These are phyloP conservation scores for Solanum lycopersicoides DNA, from an alignment of 257 asterid genomes.

Conservation along the genomic window DNA sequence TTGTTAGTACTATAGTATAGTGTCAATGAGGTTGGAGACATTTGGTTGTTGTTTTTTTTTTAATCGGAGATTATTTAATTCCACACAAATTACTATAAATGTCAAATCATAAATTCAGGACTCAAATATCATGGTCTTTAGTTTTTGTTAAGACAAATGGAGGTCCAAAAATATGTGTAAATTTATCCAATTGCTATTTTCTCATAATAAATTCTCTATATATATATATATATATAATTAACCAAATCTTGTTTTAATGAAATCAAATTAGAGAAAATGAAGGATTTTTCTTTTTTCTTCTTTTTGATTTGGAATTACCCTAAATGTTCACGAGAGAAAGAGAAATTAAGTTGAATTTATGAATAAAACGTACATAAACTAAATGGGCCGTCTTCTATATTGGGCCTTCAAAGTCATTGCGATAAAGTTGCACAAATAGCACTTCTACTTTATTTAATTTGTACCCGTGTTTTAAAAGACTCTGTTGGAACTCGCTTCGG, in stretches of 20 bases:
- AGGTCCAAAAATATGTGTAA: too few relatives aligned
- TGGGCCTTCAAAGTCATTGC: background rate
- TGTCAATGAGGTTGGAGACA: background rate
- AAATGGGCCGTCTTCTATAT: background rate
- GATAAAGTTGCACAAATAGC: background rate
- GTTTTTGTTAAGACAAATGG: too few relatives aligned
- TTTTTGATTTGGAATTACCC: too few relatives aligned
- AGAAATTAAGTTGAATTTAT: background rate
- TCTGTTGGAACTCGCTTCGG: too few relatives aligned
- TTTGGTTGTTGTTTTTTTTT: background rate
- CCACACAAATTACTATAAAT: background rate
- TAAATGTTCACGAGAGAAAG: too few relatives aligned
- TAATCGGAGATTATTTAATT: background rate
- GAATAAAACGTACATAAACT: background rate
- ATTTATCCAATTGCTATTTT: background rate
- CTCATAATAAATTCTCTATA: background rate
- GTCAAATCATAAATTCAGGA: background rate
- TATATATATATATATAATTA: too few relatives aligned
- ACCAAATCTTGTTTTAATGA: too few relatives aligned
- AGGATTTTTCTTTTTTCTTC: too few relatives aligned
- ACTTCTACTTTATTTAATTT: too few relatives aligned
- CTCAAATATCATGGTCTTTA: too few relatives aligned
- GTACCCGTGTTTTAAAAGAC: too few relatives aligned
- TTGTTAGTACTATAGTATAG: background rate
- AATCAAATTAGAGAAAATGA: too few relatives aligned